These are phyloP conservation scores for Tylopilus sp. DNA, from an alignment of 768 basidiomycete species.

Conservation along the genomic window DNA sequence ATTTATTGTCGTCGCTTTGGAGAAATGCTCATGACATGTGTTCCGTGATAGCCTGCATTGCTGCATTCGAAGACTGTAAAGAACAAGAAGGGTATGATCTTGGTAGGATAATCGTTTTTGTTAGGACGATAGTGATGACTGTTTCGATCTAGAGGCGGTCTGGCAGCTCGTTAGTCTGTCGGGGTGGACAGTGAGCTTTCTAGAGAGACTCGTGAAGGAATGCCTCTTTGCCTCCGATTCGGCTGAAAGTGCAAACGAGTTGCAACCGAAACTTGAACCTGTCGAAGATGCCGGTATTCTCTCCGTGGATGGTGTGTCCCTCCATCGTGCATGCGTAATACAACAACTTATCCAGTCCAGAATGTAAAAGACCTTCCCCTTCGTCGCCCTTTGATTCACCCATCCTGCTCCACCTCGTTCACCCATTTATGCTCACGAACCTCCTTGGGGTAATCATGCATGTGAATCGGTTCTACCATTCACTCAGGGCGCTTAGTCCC, in stretches of 20 bases:
- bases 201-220: constrained; percentile 60
- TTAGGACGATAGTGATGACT: constrained; percentile 3
- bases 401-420: constrained; percentile 55
- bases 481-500: constrained; percentile 50
- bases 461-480: constrained; percentile 55
- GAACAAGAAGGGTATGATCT: constrained; percentile 62
- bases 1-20: constrained; percentile 47
- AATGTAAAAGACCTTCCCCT: constrained; percentile 4
- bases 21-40: constrained; percentile 63
- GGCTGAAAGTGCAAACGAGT: constrained; percentile 7
- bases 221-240: constrained; percentile 37
- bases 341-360: constrained; percentile 33
- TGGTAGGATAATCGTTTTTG: constrained; percentile 36
- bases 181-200: constrained; percentile 57
- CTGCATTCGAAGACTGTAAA: constrained; percentile 65
- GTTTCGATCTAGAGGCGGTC: constrained; percentile 48
- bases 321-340: constrained; percentile 37
- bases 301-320: constrained; percentile 20
- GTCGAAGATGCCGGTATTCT: constrained; percentile 26
- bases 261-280: constrained; percentile 27
- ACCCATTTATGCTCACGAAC: constrained; percentile 57
- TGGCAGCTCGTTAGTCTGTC: constrained; percentile 70
- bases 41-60: constrained; percentile 55
- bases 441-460: constrained; percentile 50
- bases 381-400: constrained; percentile 33